A percentile compares a stretch with the other conserved stretches of the same genome.
Conservation (phyloP, 192 early-diverging fungal genomes). For the Backusella morwellensis region DNA sequence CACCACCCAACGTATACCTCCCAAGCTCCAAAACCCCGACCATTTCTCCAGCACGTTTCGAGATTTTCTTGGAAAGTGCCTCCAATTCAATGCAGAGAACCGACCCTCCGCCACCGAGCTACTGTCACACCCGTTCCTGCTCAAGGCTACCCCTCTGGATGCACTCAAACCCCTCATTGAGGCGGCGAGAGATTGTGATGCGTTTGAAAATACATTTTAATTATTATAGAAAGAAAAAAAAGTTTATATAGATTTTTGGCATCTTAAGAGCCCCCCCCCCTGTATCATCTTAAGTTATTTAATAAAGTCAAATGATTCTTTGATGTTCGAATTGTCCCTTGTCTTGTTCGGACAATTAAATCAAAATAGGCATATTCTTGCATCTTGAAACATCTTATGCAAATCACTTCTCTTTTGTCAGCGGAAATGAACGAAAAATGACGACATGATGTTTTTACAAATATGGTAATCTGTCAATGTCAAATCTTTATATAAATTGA, state of each 20-base stretch:
- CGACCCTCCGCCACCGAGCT: conserved; percentile 77
- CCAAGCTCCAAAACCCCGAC: conserved; percentile 84
- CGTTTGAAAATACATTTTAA: neutral
- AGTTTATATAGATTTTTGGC: too few relatives aligned
- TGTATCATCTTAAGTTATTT: too few relatives aligned
- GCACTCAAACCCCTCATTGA: conserved; percentile 74
- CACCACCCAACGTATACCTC: conserved; percentile 85
- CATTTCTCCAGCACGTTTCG: conserved; percentile 67
- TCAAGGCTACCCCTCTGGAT: conserved; percentile 73
- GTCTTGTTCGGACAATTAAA: neutral
- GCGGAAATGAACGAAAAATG: neutral
- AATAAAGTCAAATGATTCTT: too few relatives aligned
- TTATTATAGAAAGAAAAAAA: too few relatives aligned
- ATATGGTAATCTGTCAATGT: neutral
- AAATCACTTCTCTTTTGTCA: neutral
- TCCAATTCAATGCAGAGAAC: conserved; percentile 81
- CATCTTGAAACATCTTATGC: neutral
- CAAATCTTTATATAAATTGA: neutral
- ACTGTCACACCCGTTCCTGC: conserved; percentile 81
- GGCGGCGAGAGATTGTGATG: conserved; percentile 9
- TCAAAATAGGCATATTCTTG: neutral
- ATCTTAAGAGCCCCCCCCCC: too few relatives aligned
- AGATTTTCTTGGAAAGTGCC: conserved; percentile 75
- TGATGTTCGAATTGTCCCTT: neutral
- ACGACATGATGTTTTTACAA: neutral